Evolutionary conservation across 257 asterid species (phyloP), one percentile per base, ranked within the genome.

Genomic region (Ilex aquifolium): DNA sequence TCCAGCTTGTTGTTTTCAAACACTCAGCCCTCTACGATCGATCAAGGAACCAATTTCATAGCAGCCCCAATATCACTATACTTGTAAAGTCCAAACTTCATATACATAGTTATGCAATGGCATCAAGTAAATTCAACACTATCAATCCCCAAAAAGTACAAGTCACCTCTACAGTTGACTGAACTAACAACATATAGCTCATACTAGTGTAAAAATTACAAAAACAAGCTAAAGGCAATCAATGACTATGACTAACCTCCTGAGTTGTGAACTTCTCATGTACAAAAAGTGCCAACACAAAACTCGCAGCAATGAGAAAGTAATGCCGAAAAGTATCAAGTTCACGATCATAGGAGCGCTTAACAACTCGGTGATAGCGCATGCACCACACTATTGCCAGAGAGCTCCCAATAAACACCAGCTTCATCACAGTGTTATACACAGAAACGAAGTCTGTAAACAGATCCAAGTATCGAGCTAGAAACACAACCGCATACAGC

Each of bases 381-480:
- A 91, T 91, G 63, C 94, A 86, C 88, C 92, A 91, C 27, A 91
- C 89, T 69, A 88, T 86, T 56, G 95, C 93, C 73, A 91, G 55
- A 72, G 98, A 79, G 75, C 97, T 91, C 49, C 79, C 95, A 60
- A 91, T 82, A 74, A 91, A 91, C 63, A 91, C 93, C 80, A 91
- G 55, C 64, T 91, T 91, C 98, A 91, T 91, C 32, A 86, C 65
- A 59, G 95, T 72, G 60, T 91, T 91, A 70, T 91, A 91, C 32
- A 88, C 74, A 21, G 98, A 88, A 63, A 91, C 70, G 79, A 88
- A 91, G 64, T 85, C 93, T 0, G 91, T 86, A 62, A 88, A 79
- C 80, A 91, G 76, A 80, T 88, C 95, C 71, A 91, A 80, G 80
- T 88, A 91, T 50, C 98, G 87, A 72, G 98, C 75, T 81, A 88